Evolutionary conservation across 805 yeast species (phyloP).

Genomic region (Phaffomyces thermotolerans): DNA sequence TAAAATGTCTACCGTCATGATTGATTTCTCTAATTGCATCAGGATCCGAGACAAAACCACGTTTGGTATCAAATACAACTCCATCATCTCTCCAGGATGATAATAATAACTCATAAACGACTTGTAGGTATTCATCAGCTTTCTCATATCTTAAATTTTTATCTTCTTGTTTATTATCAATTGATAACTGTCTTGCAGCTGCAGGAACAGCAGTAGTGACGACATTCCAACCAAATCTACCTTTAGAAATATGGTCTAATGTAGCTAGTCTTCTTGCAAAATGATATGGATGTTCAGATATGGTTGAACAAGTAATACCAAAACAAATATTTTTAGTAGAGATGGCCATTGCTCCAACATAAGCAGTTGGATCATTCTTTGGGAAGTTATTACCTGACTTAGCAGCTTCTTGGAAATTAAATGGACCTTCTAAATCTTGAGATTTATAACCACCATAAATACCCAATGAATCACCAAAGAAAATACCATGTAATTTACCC

Average conservation of each 20-base stretch:
- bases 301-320: slow-evolving; percentile 36
- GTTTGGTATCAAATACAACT: slow-evolving; percentile 12
- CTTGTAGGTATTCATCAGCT: slow-evolving; percentile 36
- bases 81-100: slow-evolving; percentile 36
- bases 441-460: slow-evolving; percentile 30
- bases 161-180: slow-evolving; percentile 27
- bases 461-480: slow-evolving; percentile 32
- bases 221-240: slow-evolving; percentile 41
- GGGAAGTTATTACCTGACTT: slow-evolving; percentile 8
- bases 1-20: slow-evolving; percentile 12
- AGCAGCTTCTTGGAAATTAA: slow-evolving; percentile 25
- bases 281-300: slow-evolving; percentile 36
- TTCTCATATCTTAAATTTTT: slow-evolving; percentile 34
- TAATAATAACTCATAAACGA: slow-evolving; percentile 31
- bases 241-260: slow-evolving; percentile 18
- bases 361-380: slow-evolving; percentile 25
- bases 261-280: slow-evolving; percentile 36
- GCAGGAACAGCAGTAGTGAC: slow-evolving; percentile 36
- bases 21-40: slow-evolving; percentile 29
- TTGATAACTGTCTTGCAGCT: slow-evolving; percentile 32
- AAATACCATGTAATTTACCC: slow-evolving; percentile 30
- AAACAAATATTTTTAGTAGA: slow-evolving; percentile 32
- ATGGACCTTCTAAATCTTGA: slow-evolving; percentile 23
- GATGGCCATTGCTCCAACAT: slow-evolving; percentile 31
- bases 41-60: slow-evolving; percentile 27